Evolutionary conservation across 805 yeast species (phyloP).

Genomic region (Cyberlindnera maritima): DNA sequence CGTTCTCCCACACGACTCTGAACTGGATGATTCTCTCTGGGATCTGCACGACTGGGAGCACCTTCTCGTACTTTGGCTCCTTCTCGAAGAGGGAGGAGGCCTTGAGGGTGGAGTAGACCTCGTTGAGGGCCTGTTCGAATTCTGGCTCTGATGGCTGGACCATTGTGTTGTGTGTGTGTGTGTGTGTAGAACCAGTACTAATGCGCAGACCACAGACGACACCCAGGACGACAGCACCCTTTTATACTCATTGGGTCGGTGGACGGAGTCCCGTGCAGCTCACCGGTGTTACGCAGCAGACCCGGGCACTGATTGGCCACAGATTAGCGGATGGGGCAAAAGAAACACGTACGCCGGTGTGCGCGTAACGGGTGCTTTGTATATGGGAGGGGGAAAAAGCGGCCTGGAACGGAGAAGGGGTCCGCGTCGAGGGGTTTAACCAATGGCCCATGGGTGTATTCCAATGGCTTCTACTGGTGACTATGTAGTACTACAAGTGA

Average conservation of each 20-base stretch:
- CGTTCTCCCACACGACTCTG: slow-evolving; percentile 98
- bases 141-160: slow-evolving; percentile 93
- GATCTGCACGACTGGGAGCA: slow-evolving; percentile 83
- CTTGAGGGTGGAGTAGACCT: slow-evolving; percentile 81
- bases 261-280: neutral
- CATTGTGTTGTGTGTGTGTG: slow-evolving; percentile 39
- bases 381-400: neutral
- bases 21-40: slow-evolving; percentile 97
- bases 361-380: neutral
- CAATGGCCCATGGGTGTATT: too few relatives aligned
- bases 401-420: neutral
- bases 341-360: slow-evolving; percentile 18
- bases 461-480: too few relatives aligned
- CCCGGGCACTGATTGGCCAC: slow-evolving; percentile 18
- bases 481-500: too few relatives aligned
- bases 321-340: slow-evolving; percentile 15
- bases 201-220: neutral
- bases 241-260: neutral
- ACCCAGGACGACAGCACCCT: too few relatives aligned
- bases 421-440: too few relatives aligned
- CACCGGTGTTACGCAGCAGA: slow-evolving; percentile 8
- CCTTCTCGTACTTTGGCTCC: slow-evolving; percentile 87
- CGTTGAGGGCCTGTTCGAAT: slow-evolving; percentile 98
- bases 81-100: slow-evolving; percentile 87
- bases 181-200: too few relatives aligned